These are phyloP conservation scores for Cladosporium oxysporum DNA, from an alignment of 2,329 filamentous ascomycete species.

Conservation along the genomic window DNA sequence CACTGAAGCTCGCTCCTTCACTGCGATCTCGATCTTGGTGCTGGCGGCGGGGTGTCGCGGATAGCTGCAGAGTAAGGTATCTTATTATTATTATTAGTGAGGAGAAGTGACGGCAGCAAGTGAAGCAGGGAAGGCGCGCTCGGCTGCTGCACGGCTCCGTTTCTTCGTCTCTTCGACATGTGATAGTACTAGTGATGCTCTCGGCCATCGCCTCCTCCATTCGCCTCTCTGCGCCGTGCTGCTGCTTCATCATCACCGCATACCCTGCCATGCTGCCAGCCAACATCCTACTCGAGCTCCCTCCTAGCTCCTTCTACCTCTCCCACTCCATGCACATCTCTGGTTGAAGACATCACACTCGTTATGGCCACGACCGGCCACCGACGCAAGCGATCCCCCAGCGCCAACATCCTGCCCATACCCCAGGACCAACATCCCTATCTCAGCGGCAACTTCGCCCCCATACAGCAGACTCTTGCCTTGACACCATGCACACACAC, in stretches of 20 bases:
- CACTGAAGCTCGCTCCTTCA: not conserved
- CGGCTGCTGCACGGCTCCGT: not conserved
- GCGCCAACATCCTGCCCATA: constrained; percentile 33
- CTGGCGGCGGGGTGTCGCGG: not conserved
- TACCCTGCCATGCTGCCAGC: constrained; percentile 5
- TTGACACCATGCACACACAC: constrained; percentile 60
- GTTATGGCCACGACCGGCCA: constrained; percentile 26
- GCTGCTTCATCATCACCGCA: not conserved
- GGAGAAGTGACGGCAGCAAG: not conserved
- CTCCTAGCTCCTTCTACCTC: not conserved
- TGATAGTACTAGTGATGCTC: constrained; percentile 20
- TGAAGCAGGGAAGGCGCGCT: not conserved
- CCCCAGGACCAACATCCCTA: constrained; percentile 45
- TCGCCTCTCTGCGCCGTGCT: not conserved
- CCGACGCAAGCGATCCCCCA: constrained; percentile 36
- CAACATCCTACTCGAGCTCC: not conserved
- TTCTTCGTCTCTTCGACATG: constrained; percentile 4
- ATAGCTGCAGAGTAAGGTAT: not conserved
- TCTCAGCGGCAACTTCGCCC: constrained; percentile 69
- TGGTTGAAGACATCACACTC: not conserved
- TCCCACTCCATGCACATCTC: not conserved
- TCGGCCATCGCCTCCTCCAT: not conserved
- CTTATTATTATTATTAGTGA: no score
- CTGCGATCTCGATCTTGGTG: constrained; percentile 3
- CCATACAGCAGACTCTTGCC: constrained; percentile 57